Percentiles rank a stretch among this genome's conserved stretches.
These are phyloP conservation scores for Penicillium simplicissimum DNA, from an alignment of 495 filamentous ascomycete species.

Conservation along the genomic window DNA sequence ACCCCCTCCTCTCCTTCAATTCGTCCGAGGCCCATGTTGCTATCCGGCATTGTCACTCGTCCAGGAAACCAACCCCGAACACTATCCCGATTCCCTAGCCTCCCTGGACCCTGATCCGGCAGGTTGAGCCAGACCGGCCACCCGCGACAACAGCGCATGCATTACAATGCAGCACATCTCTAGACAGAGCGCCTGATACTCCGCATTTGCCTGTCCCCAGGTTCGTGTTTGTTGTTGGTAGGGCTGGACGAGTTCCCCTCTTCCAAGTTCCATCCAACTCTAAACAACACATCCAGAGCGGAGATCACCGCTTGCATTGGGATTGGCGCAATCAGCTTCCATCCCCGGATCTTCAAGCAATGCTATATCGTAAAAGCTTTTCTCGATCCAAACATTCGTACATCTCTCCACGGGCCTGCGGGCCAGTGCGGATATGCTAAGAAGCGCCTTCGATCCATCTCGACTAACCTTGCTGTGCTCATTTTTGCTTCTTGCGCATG, in stretches of 20 bases:
- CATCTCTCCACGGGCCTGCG: neutral
- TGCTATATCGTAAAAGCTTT: neutral
- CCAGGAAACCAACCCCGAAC: neutral
- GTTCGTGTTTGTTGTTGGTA: neutral
- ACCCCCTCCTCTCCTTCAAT: neutral
- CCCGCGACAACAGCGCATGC: neutral
- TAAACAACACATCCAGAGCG: conserved; percentile 9
- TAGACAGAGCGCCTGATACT: neutral
- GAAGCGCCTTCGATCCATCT: neutral
- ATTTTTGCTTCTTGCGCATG: neutral
- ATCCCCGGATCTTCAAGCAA: conserved; percentile 15
- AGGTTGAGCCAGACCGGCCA: conserved; percentile 15
- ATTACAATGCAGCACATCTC: neutral
- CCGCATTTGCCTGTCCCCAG: conserved; percentile 2
- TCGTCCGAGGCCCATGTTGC: neutral
- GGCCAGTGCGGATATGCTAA: conserved; percentile 1
- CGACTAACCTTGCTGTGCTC: neutral
- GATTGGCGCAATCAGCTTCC: conserved; percentile 19
- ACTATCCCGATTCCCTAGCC: neutral
- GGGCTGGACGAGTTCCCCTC: neutral
- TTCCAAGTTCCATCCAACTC: neutral
- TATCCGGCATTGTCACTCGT: neutral
- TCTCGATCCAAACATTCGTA: neutral
- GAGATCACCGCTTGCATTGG: conserved; percentile 19
- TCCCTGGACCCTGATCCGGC: conserved; percentile 7